These are phyloP conservation scores for Phytopythium chamaehyphon DNA, from an alignment of 352 stramenopile species.

Conservation along the genomic window DNA sequence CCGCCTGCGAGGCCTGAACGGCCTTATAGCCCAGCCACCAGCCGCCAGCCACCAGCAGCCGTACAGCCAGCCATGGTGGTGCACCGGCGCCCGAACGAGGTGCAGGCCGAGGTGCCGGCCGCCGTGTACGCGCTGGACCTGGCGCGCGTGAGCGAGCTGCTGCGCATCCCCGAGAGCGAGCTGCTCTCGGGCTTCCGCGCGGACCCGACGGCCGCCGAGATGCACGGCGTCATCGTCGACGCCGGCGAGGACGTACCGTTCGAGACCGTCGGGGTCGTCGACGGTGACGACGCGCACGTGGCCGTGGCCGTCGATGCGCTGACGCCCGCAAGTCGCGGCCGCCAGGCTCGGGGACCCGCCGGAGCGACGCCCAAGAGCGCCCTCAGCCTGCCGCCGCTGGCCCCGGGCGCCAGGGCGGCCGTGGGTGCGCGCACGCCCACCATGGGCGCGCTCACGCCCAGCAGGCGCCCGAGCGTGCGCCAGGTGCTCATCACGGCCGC, in stretches of 20 bases:
- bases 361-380: constrained; percentile 16
- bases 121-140: constrained; percentile 57
- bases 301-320: constrained; percentile 13
- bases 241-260: constrained; percentile 70
- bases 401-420: background rate
- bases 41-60: constrained; percentile 2
- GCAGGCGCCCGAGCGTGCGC: constrained; percentile 17
- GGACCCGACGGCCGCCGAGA: constrained; percentile 53
- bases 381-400: constrained; percentile 8
- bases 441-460: constrained; percentile 13
- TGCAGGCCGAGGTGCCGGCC: constrained; percentile 52
- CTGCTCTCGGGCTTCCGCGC: constrained; percentile 52
- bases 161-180: constrained; percentile 43
- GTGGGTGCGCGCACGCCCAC: constrained; percentile 2
- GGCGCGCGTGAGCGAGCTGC: constrained; percentile 41
- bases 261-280: constrained; percentile 49
- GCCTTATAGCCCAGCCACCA: no score
- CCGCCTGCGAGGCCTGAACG: no score
- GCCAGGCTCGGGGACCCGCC: background rate
- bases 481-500: constrained; percentile 71
- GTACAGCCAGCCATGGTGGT: constrained; percentile 35
- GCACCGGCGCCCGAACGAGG: constrained; percentile 41
- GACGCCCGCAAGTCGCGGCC: constrained; percentile 1
- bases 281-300: constrained; percentile 9
- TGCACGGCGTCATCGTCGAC: constrained; percentile 77